Conservation (phyloP, 2,329 filamentous ascomycete genomes). For the Penicillium capsulatum region DNA sequence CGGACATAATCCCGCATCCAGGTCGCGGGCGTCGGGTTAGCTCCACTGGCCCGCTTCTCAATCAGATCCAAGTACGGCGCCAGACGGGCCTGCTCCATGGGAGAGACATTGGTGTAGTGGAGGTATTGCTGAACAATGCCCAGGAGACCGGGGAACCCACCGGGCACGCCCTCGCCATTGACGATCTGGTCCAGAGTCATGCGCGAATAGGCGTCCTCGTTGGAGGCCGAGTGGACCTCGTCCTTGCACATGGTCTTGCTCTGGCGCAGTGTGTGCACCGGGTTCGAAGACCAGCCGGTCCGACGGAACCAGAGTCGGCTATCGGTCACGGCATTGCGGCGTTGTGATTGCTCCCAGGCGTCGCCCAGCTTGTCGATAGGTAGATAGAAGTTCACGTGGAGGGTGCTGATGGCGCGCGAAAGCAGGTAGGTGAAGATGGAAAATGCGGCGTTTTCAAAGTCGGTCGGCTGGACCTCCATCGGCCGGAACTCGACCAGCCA, state of each 20-base stretch:
- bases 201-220: conserved; percentile 1
- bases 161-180: conserved; percentile 7
- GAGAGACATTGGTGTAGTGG: conserved; percentile 4
- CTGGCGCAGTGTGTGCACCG: not conserved
- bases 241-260: not conserved
- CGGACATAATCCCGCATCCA: conserved; percentile 16
- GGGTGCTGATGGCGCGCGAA: conserved; percentile 78
- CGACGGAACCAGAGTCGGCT: conserved; percentile 82
- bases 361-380: conserved; percentile 76
- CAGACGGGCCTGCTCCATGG: conserved; percentile 3
- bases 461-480: conserved; percentile 93
- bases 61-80: conserved; percentile 11
- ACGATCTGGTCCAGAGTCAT: conserved; percentile 13
- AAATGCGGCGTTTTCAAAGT: conserved; percentile 91
- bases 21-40: conserved; percentile 11
- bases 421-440: conserved; percentile 87
- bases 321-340: conserved; percentile 68
- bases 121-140: conserved; percentile 11
- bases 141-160: conserved; percentile 11
- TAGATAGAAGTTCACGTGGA: conserved; percentile 86
- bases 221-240: too few relatives aligned
- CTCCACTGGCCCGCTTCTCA: conserved; percentile 10
- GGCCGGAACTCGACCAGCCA: conserved; percentile 91
- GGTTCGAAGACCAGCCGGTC: conserved; percentile 61
- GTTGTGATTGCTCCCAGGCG: conserved; percentile 88